phyloP scores from a whole-genome alignment of 768 basidiomycete genomes.

The Dacryopinax spathularia region DNA sequence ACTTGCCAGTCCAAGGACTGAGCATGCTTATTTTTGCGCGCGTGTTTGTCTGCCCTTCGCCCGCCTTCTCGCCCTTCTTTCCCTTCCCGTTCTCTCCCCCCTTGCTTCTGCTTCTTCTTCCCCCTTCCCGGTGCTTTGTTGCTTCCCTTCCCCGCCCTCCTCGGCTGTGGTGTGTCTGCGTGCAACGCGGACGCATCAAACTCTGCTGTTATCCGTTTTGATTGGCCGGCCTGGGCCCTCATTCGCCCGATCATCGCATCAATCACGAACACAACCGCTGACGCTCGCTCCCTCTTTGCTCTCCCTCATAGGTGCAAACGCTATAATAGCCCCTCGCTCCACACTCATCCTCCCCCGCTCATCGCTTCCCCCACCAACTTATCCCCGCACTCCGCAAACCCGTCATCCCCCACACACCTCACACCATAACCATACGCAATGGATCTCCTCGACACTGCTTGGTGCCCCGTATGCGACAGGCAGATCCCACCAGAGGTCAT shows the following conservation, averaged over 20 bases:
- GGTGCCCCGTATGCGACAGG: slow-evolving; percentile 68
- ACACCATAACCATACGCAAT: not conserved
- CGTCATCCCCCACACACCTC: not conserved
- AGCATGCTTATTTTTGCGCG: not conserved
- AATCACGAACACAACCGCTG: slow-evolving; percentile 3
- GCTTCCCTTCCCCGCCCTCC: not conserved
- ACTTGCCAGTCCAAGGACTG: no score
- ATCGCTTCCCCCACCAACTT: not conserved
- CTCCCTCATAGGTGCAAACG: no score
- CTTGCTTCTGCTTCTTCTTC: not conserved
- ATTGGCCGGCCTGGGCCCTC: not conserved
- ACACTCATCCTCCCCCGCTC: not conserved
- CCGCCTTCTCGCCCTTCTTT: not conserved
- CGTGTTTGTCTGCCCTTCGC: no score
- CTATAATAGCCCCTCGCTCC: not conserved
- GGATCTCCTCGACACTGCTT: slow-evolving; percentile 44
- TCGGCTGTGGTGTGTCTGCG: not conserved
- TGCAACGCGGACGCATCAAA: not conserved
- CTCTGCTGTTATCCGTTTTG: not conserved
- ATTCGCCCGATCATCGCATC: not conserved
- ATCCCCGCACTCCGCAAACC: not conserved
- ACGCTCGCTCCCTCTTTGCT: not conserved
- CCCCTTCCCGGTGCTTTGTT: not conserved
- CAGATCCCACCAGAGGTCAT: slow-evolving; percentile 69
- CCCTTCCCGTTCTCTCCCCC: not conserved